Conservation (phyloP, 1,284 basidiomycete genomes). For the Exobasidium rhododendri region DNA sequence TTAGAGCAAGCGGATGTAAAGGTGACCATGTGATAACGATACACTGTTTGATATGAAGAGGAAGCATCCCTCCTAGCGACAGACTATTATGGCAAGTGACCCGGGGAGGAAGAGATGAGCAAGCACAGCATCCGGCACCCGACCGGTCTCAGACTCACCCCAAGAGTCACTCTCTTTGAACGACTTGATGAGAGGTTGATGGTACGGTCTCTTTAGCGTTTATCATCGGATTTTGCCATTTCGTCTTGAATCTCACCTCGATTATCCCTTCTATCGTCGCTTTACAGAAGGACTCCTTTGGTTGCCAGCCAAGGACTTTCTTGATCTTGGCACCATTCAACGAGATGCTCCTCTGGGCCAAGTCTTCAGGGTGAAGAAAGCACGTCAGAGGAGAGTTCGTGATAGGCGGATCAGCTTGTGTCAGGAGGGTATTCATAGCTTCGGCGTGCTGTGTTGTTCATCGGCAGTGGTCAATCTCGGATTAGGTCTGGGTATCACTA, state of each 20-base stretch:
- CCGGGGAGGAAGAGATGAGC: too few relatives aligned
- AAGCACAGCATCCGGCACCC: too few relatives aligned
- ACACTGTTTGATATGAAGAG: too few relatives aligned
- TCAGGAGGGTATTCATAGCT: slow-evolving; percentile 6
- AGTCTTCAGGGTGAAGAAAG: slow-evolving; percentile 24
- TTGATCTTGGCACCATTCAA: slow-evolving; percentile 29
- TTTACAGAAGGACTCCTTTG: slow-evolving; percentile 4
- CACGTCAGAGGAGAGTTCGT: slow-evolving; percentile 16
- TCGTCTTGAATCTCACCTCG: neutral
- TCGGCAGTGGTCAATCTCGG: too few relatives aligned
- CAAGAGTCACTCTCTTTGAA: neutral
- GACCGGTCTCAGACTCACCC: too few relatives aligned
- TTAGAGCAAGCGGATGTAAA: too few relatives aligned
- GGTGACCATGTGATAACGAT: too few relatives aligned
- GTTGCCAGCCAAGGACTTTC: slow-evolving; percentile 25
- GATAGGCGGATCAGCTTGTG: slow-evolving; percentile 20
- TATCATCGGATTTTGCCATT: neutral
- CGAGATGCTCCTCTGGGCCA: slow-evolving; percentile 27
- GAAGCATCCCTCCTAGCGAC: too few relatives aligned
- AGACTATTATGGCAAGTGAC: too few relatives aligned
- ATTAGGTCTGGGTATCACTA: too few relatives aligned
- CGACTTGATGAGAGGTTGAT: neutral
- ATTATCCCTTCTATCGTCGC: slow-evolving; percentile 7
- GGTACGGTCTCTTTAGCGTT: neutral
- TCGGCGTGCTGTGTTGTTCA: slow-evolving; percentile 23